phyloP scores from a whole-genome alignment of 139 green algal species.

The Chlorella sp. region DNA sequence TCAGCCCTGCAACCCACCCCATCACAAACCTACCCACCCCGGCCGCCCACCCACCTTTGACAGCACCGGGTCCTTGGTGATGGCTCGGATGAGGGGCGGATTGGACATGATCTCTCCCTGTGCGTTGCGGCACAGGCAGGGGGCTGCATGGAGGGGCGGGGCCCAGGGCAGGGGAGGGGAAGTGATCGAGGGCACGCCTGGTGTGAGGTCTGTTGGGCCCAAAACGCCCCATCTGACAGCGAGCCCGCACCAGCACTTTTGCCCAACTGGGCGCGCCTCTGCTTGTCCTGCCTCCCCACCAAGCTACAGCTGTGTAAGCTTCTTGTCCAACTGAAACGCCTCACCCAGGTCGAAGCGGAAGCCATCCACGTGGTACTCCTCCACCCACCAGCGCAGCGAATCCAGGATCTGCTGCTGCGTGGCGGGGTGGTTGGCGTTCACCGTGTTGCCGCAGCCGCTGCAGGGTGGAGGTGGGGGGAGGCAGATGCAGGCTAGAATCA shows the following conservation, averaged over 20 bases:
- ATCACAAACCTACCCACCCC: background rate
- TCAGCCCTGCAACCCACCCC: no score
- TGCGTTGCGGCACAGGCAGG: slow-evolving; percentile 85
- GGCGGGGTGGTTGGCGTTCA: slow-evolving; percentile 90
- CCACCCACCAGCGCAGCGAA: slow-evolving; percentile 79
- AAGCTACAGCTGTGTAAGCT: no score
- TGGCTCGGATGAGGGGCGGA: slow-evolving; percentile 88
- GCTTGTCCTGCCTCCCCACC: no score
- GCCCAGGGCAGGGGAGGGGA: background rate
- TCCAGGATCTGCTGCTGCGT: slow-evolving; percentile 84
- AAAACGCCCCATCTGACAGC: no score
- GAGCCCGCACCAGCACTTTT: no score
- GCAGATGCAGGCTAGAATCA: no score
- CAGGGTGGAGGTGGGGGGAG: background rate
- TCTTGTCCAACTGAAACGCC: no score
- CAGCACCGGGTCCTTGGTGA: slow-evolving; percentile 87
- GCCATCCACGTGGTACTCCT: slow-evolving; percentile 95
- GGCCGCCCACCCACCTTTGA: slow-evolving; percentile 53
- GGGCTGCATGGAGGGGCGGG: slow-evolving; percentile 58
- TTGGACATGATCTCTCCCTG: slow-evolving; percentile 77
- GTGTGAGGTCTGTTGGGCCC: no score
- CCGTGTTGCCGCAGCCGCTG: slow-evolving; percentile 90
- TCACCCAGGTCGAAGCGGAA: slow-evolving; percentile 95
- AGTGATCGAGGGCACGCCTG: background rate
- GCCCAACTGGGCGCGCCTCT: no score